These are phyloP conservation scores for Emydomyces testavorans DNA, from an alignment of 2,329 filamentous ascomycete species.

Conservation along the genomic window DNA sequence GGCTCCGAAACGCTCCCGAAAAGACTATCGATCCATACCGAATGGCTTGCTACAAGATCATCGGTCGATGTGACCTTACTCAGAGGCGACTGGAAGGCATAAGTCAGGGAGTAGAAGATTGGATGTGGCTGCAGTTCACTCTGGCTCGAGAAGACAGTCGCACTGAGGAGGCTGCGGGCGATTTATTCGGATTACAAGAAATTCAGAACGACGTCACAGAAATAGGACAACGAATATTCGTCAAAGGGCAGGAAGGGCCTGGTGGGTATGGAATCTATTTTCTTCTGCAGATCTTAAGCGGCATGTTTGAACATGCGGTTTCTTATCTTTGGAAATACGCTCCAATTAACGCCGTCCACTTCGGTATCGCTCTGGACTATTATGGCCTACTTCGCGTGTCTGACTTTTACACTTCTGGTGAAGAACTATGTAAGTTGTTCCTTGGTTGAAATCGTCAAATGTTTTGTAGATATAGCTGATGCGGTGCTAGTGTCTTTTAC, in stretches of 20 bases:
- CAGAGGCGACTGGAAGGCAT: conserved; percentile 47
- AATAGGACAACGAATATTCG: conserved; percentile 84
- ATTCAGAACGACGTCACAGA: conserved; percentile 72
- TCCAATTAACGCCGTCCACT: conserved; percentile 88
- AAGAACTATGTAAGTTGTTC: conserved; percentile 48
- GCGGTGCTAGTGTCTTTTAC: conserved; percentile 41
- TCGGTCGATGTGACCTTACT: conserved; percentile 61
- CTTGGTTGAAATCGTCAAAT: background rate
- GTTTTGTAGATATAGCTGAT: conserved; percentile 12
- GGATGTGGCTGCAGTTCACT: conserved; percentile 55
- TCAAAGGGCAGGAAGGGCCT: conserved; percentile 64
- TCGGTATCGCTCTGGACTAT: conserved; percentile 76
- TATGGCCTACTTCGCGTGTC: conserved; percentile 83
- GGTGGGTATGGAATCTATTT: conserved; percentile 84
- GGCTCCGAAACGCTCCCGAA: conserved; percentile 70
- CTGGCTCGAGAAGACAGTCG: conserved; percentile 52
- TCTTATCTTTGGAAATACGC: conserved; percentile 85
- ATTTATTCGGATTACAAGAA: conserved; percentile 52
- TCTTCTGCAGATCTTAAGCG: conserved; percentile 77
- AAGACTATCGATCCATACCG: conserved; percentile 87
- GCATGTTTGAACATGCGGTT: conserved; percentile 88
- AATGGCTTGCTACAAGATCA: conserved; percentile 95
- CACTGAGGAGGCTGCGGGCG: conserved; percentile 50
- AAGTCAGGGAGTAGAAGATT: conserved; percentile 52
- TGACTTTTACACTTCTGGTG: conserved; percentile 62